Evolutionary conservation across 768 basidiomycete genomes (phyloP), one percentile per base, ranked within the genome.

Genomic region (Boletus sp.): DNA sequence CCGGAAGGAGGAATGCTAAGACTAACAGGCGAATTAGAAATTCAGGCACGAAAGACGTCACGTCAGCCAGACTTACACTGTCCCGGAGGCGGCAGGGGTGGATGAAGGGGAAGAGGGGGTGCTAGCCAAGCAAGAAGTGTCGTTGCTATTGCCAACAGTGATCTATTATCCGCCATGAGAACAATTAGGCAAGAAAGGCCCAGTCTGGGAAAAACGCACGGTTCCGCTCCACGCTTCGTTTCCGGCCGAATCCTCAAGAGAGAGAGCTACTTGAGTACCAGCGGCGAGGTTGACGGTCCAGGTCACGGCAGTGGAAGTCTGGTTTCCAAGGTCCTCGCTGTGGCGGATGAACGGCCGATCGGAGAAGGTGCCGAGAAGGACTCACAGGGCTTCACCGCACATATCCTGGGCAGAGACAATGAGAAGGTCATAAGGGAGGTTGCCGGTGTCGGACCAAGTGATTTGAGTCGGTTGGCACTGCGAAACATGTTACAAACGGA

Each of bases 191-290:
- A 40, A 32, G 17, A 40, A 20, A 24, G 30, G 10, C 17, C 1
- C 10, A 12, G 18, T 45, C 28, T 15, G 36, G 14, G 47, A 42
- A 45, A 58, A 17, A 77, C 83, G 66, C 58, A 90, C 89, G 11
- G 61, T 63, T 36, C 74, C 76, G 61, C 82, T 84, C 90, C 90
- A 92, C 4, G 80, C 88, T 63, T 90, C 87, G 4, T 85, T 66
- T 30, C 75, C 81, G 35, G 64, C 52, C 2, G 71, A 64, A 65
- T 90, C 87, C 57, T 79, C 69, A 17, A 89, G 58, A 15, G 79
- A 85, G 33, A 90, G 59, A 59, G 76, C 67, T 39, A 86, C 75
- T 30, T 74, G 58, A 20, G 76, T 76, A 37, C 83, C 83, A 12
- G 78, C 75, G 35, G 80, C 64, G 49, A 90, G 40, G 44, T 64